phyloP scores from a whole-genome alignment of 2,329 filamentous ascomycete genomes.

The Aureobasidium namibiae region DNA sequence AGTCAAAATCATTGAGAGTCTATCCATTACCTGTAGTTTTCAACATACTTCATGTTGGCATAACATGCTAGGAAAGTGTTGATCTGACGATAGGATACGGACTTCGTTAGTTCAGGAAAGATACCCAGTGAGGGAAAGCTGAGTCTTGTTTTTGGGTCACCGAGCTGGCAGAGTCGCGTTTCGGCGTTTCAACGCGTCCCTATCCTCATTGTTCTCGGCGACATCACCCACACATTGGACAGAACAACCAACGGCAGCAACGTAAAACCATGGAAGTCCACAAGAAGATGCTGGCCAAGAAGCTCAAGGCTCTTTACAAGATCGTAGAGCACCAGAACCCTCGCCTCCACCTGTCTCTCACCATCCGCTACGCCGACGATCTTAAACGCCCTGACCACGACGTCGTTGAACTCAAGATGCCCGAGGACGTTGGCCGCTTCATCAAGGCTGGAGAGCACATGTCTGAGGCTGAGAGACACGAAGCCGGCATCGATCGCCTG shows the following conservation, averaged over 20 bases:
- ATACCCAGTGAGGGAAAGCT: not conserved
- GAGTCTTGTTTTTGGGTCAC: not conserved
- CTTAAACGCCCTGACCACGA: not conserved
- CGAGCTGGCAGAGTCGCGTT: not conserved
- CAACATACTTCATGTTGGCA: too few relatives aligned
- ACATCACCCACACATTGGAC: not conserved
- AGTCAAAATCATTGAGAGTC: too few relatives aligned
- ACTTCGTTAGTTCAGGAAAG: not conserved
- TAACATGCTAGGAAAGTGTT: not conserved
- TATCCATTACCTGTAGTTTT: too few relatives aligned
- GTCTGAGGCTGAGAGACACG: not conserved
- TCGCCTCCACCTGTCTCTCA: not conserved
- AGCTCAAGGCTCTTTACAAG: not conserved
- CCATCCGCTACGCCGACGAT: not conserved
- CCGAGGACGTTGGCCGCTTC: not conserved
- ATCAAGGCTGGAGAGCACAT: not conserved
- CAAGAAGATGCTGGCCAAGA: conserved; percentile 2
- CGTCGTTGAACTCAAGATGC: not conserved
- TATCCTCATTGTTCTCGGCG: not conserved
- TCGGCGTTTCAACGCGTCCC: not conserved
- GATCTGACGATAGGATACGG: not conserved
- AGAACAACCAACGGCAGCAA: not conserved
- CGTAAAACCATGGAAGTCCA: not conserved
- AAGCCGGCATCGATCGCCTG: not conserved
- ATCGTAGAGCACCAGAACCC: not conserved